Evolutionary conservation across 768 basidiomycete species (phyloP).

Genomic region (Hygrophorus russula): DNA sequence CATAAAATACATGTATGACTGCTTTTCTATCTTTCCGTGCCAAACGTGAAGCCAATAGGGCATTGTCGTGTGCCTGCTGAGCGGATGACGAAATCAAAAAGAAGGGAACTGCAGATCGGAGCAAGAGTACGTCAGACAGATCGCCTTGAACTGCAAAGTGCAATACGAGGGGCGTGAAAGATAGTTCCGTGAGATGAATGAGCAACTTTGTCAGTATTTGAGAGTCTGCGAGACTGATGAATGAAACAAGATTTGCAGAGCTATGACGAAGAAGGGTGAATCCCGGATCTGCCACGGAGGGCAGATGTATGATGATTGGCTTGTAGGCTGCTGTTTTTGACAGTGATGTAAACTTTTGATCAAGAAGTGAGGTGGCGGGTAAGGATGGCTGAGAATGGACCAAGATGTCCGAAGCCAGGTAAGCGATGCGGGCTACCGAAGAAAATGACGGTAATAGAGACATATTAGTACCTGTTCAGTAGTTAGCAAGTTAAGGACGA

Average conservation of each 20-base stretch:
- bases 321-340: conserved; percentile 18
- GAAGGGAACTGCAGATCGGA: conserved; percentile 72
- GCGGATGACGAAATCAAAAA: conserved; percentile 68
- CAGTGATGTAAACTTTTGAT: conserved; percentile 25
- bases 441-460: not conserved
- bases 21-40: conserved; percentile 60
- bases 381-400: conserved; percentile 42
- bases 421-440: conserved; percentile 56
- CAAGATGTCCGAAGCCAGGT: conserved; percentile 54
- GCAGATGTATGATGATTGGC: conserved; percentile 37
- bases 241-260: conserved; percentile 38
- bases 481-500: too few relatives aligned
- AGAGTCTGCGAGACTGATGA: conserved; percentile 37
- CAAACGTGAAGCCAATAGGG: conserved; percentile 73
- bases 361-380: conserved; percentile 30
- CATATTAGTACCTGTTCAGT: not conserved
- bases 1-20: conserved; percentile 80
- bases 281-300: conserved; percentile 56
- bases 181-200: conserved; percentile 57
- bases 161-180: conserved; percentile 53
- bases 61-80: conserved; percentile 85
- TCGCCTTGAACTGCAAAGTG: conserved; percentile 58
- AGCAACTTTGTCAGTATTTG: conserved; percentile 50
- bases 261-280: conserved; percentile 41
- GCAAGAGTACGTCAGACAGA: conserved; percentile 63